Base-by-base conservation (phyloP, 2,329 filamentous ascomycete species). In the Penicillium sp. region DNA sequence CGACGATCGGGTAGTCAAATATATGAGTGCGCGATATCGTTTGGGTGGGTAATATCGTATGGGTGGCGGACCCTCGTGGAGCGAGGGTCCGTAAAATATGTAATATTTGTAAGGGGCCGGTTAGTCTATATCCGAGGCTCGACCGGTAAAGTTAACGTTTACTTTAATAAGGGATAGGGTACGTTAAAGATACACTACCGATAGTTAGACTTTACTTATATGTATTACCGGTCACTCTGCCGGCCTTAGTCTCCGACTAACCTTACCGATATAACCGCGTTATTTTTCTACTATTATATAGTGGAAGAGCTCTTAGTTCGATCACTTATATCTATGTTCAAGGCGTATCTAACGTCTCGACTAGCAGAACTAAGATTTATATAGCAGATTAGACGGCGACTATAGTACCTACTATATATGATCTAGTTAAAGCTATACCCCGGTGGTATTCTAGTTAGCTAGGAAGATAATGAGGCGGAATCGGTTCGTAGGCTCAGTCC, bases 391-490 rank as follows among this genome's bases (percentile, higher is more conserved):
- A 12, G 19, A 26, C 24, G 12, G 42, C 42, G 42, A 45, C 42
- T 45, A 24, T 17, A 17, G n/a, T 45, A 45, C 7, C n/a, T 45
- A 3, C 42, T 12, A 17, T 12, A 47, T 5, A 47, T 19, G 5
- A 47, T 47, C 15, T 4, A 47, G 19, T 47, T 47, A 5, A 47
- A 47, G 44, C 19, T 9, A 47, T 47, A 47, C 44, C 44, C 22
- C 3, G 44, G 19, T 8, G 44, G 19, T 10, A 47, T 47, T 26
- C 19, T 47, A 9, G 44, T 47, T 9, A 47, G 44, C 26, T 47
- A 13, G 44, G 44, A 47, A 47, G 44, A 47, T 13, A 47, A 47
- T 47, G 24, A 47, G 44, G 9, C 44, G 22, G 44, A 47, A 47
- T 47, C 44, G 5, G 13, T 47, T 47, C 44, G 44, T 13, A 47